phyloP scores from a whole-genome alignment of 768 basidiomycete genomes.

The Brasilioporus rufonigricans region DNA sequence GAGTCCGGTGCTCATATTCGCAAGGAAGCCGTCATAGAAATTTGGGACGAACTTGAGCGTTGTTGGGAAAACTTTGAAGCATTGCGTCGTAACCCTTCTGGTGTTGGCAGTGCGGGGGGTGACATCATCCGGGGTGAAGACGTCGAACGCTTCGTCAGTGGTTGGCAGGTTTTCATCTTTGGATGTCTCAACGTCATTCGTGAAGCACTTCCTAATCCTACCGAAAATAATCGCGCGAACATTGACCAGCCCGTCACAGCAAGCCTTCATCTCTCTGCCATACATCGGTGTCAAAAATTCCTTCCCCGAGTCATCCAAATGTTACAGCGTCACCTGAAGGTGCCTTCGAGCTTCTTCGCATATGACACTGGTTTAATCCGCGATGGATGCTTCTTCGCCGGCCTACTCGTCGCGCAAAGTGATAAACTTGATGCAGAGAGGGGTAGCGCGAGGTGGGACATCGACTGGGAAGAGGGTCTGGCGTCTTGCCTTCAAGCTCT shows the following conservation, averaged over 20 bases:
- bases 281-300: slow-evolving; percentile 44
- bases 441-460: slow-evolving; percentile 23
- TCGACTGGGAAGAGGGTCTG: slow-evolving; percentile 33
- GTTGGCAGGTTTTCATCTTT: slow-evolving; percentile 93
- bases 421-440: slow-evolving; percentile 34
- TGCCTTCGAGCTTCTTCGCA: slow-evolving; percentile 57
- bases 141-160: slow-evolving; percentile 67
- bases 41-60: slow-evolving; percentile 81
- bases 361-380: slow-evolving; percentile 86
- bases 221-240: slow-evolving; percentile 43
- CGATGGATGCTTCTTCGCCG: slow-evolving; percentile 90
- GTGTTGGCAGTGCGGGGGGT: slow-evolving; percentile 38
- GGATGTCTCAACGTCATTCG: slow-evolving; percentile 89
- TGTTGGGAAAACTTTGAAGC: slow-evolving; percentile 85
- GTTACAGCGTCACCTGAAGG: slow-evolving; percentile 47
- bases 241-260: slow-evolving; percentile 46
- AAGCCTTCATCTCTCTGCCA: slow-evolving; percentile 47
- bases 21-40: slow-evolving; percentile 61
- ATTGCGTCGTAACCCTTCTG: slow-evolving; percentile 46
- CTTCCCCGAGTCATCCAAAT: slow-evolving; percentile 52
- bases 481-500: slow-evolving; percentile 68
- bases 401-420: slow-evolving; percentile 64
- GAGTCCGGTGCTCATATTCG: slow-evolving; percentile 55
- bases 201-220: slow-evolving; percentile 56
- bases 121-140: slow-evolving; percentile 46